Evolutionary conservation across 2,329 filamentous ascomycete genomes (phyloP).

Genomic region (Dactylellina cionopaga): DNA sequence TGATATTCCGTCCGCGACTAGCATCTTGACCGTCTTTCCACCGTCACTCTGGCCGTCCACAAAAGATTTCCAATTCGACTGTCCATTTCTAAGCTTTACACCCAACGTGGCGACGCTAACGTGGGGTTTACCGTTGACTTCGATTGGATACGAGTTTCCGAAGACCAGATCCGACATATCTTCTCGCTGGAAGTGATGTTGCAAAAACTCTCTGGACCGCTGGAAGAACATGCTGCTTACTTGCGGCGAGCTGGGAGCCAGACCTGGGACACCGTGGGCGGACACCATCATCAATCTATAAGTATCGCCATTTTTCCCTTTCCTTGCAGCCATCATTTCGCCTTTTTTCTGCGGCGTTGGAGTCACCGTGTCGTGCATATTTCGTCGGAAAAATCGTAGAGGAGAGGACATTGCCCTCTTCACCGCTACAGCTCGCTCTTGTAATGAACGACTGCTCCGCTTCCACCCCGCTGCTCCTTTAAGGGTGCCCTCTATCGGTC

Average conservation of each 20-base stretch:
- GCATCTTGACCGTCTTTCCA: slow-evolving; percentile 17
- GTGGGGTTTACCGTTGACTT: slow-evolving; percentile 3
- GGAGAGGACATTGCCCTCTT: slow-evolving; percentile 10
- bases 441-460: slow-evolving; percentile 10
- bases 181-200: slow-evolving; percentile 33
- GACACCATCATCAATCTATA: slow-evolving; percentile 42
- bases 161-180: slow-evolving; percentile 44
- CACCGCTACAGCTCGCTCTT: neutral
- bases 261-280: slow-evolving; percentile 14
- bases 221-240: slow-evolving; percentile 41
- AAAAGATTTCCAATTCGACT: slow-evolving; percentile 34
- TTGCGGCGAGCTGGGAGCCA: slow-evolving; percentile 25
- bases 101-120: slow-evolving; percentile 43
- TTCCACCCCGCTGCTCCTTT: slow-evolving; percentile 39
- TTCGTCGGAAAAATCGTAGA: slow-evolving; percentile 7
- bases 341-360: neutral
- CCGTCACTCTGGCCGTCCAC: slow-evolving; percentile 22
- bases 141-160: slow-evolving; percentile 39
- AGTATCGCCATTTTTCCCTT: slow-evolving; percentile 26
- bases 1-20: slow-evolving; percentile 19
- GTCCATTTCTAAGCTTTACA: slow-evolving; percentile 28
- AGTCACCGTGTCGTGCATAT: slow-evolving; percentile 4
- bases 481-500: slow-evolving; percentile 13
- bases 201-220: slow-evolving; percentile 36
- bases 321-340: slow-evolving; percentile 41